Conservation (phyloP, 495 filamentous ascomycete species). For the Daldinia caldariorum region DNA sequence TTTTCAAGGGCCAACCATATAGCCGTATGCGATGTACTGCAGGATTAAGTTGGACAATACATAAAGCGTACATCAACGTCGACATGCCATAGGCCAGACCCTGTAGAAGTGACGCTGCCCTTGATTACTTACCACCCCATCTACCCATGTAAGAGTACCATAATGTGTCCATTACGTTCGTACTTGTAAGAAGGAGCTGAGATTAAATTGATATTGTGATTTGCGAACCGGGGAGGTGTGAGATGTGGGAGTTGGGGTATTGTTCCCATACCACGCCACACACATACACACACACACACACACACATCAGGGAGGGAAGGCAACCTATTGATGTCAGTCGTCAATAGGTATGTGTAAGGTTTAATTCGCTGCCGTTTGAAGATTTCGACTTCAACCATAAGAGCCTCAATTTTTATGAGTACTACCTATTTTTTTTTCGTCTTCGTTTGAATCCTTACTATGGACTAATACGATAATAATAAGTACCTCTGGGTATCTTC, state of each 20-base stretch:
- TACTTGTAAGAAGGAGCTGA: slow-evolving; percentile 24
- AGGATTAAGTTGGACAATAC: slow-evolving; percentile 23
- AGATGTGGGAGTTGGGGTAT: slow-evolving; percentile 24
- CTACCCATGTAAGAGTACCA: slow-evolving; percentile 10
- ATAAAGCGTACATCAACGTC: slow-evolving; percentile 5
- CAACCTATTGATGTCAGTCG: slow-evolving; percentile 35
- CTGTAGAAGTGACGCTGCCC: slow-evolving; percentile 21
- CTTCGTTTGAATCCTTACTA: background rate
- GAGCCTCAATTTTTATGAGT: slow-evolving; percentile 1
- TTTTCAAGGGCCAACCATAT: slow-evolving; percentile 30
- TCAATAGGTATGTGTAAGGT: slow-evolving; percentile 14
- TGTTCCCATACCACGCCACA: slow-evolving; percentile 19
- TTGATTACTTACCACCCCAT: slow-evolving; percentile 10
- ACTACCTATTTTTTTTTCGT: background rate
- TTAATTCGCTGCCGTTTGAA: background rate
- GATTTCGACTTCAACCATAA: background rate
- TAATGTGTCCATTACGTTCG: slow-evolving; percentile 23
- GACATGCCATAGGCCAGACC: slow-evolving; percentile 32
- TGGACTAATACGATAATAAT: background rate
- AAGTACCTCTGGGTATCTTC: slow-evolving; percentile 6
- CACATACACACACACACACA: background rate
- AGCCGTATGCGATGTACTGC: slow-evolving; percentile 20
- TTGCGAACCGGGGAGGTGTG: slow-evolving; percentile 22
- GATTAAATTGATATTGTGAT: slow-evolving; percentile 22
- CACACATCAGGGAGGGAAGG: background rate